Percentiles rank a stretch among this genome's conserved stretches.
These are phyloP conservation scores for Phoma sp. DNA, from an alignment of 2,329 filamentous ascomycete species.

Conservation along the genomic window DNA sequence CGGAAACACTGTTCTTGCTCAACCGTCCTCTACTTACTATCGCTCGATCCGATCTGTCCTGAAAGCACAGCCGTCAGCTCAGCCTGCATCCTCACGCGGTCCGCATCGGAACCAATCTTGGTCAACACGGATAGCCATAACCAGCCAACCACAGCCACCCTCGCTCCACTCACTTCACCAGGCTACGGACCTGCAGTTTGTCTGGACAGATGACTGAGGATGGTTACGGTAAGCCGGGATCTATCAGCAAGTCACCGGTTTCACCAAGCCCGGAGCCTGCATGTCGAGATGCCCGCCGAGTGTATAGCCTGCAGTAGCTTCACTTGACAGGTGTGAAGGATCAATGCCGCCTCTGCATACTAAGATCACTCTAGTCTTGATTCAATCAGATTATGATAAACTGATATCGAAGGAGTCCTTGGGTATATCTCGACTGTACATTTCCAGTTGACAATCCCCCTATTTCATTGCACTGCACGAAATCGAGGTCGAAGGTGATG, in stretches of 20 bases:
- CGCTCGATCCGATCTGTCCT: neutral
- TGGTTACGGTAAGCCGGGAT: constrained; percentile 19
- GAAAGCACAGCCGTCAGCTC: neutral
- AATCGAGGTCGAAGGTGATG: neutral
- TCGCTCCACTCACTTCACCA: constrained; percentile 17
- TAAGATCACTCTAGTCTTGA: constrained; percentile 2
- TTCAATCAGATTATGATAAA: neutral
- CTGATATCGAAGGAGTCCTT: constrained; percentile 4
- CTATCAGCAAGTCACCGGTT: constrained; percentile 27
- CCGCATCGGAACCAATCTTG: neutral
- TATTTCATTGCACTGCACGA: neutral
- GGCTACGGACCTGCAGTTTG: constrained; percentile 1
- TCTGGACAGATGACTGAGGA: constrained; percentile 4
- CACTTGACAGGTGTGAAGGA: constrained; percentile 19
- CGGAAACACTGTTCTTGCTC: neutral
- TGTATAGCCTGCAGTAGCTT: constrained; percentile 33
- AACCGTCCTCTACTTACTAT: neutral
- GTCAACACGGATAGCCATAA: constrained; percentile 5
- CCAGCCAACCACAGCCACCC: constrained; percentile 24
- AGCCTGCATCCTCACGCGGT: constrained; percentile 9
- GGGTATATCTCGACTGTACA: neutral
- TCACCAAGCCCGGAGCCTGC: constrained; percentile 29
- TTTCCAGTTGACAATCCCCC: neutral
- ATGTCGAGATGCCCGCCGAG: constrained; percentile 27
- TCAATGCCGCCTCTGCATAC: constrained; percentile 6